phyloP scores from a whole-genome alignment of 306 rosid species.

The Coriaria nepalensis region DNA sequence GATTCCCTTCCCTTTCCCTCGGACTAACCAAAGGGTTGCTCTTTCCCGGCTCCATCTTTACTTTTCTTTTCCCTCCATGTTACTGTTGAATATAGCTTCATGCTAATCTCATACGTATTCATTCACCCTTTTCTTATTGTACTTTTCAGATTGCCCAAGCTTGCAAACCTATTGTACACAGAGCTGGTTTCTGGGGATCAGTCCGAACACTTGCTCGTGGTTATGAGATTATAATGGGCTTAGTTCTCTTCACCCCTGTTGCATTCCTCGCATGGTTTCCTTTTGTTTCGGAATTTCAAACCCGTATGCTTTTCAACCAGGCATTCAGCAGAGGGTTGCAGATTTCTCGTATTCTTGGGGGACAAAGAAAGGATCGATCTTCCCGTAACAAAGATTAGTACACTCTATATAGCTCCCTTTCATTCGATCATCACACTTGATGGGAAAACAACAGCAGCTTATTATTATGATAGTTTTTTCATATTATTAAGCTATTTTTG shows the following conservation, averaged over 20 bases:
- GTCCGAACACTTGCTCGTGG: constrained; percentile 81
- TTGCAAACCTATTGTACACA: constrained; percentile 46
- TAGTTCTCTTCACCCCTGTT: constrained; percentile 79
- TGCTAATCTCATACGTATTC: too few species aligned
- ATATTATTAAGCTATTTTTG: too few species aligned
- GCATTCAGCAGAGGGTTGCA: constrained; percentile 91
- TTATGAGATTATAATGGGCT: constrained; percentile 78
- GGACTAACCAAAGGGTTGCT: too few species aligned
- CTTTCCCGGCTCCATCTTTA: too few species aligned
- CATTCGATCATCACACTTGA: too few species aligned
- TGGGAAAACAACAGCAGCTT: not conserved
- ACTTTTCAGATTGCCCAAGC: constrained; percentile 75
- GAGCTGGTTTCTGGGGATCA: constrained; percentile 81
- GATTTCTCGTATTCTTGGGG: constrained; percentile 95
- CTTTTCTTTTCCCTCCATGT: too few species aligned
- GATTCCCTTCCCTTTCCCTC: too few species aligned
- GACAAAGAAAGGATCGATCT: constrained; percentile 73
- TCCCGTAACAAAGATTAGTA: constrained; percentile 59
- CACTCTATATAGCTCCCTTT: too few species aligned
- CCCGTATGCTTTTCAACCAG: constrained; percentile 95
- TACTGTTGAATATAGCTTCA: too few species aligned
- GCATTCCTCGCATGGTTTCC: constrained; percentile 99
- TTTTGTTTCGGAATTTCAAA: constrained; percentile 89
- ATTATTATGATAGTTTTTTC: not conserved
- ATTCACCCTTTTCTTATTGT: not conserved